These are phyloP conservation scores for Colletotrichum salicis DNA, from an alignment of 2,329 filamentous ascomycete species.

Conservation along the genomic window DNA sequence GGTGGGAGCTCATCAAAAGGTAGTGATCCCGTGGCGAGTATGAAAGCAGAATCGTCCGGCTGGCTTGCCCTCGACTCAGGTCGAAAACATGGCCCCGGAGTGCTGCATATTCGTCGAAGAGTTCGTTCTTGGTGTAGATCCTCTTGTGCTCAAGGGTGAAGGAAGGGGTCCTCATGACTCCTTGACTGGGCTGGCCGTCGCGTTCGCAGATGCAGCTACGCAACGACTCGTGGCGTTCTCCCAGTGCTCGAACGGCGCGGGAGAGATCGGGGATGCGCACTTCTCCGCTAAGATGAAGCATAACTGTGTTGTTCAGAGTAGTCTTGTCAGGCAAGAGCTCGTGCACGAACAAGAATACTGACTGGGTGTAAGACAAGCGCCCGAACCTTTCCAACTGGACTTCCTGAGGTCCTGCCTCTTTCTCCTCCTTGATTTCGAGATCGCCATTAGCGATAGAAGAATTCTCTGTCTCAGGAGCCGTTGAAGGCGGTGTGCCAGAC, in stretches of 20 bases:
- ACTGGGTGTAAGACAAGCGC: background rate
- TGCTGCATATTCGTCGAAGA: background rate
- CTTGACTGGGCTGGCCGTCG: background rate
- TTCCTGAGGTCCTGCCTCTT: background rate
- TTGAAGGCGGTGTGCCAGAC: background rate
- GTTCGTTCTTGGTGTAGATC: background rate
- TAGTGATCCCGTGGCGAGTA: conserved; percentile 47
- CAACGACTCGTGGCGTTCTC: background rate
- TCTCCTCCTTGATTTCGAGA: background rate
- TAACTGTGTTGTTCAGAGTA: conserved; percentile 2
- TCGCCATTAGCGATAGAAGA: background rate
- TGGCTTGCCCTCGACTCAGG: background rate
- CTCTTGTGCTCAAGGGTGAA: background rate
- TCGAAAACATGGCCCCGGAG: background rate
- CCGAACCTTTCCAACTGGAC: background rate
- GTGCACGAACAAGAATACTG: background rate
- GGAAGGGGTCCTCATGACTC: background rate
- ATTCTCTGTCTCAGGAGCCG: background rate
- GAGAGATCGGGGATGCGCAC: background rate
- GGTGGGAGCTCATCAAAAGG: conserved; percentile 58
- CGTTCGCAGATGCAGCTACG: background rate
- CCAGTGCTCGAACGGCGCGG: background rate
- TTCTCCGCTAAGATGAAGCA: background rate
- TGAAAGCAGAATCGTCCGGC: conserved; percentile 44
- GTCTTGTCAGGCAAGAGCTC: background rate